phyloP scores from a whole-genome alignment of 1,139 yeast species.

The Spathaspora sp. region DNA sequence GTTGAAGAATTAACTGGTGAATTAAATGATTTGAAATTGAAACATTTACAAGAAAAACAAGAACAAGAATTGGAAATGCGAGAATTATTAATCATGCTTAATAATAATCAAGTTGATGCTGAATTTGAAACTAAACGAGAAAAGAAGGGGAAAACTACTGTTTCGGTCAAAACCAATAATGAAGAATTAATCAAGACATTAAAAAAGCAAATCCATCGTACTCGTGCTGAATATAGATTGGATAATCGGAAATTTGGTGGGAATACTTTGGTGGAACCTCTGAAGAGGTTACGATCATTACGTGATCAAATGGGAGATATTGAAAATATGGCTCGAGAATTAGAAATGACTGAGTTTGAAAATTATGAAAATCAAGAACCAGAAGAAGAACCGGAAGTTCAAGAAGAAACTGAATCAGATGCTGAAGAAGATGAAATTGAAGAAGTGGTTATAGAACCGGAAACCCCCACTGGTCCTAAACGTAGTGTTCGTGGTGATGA shows the following conservation, averaged over 20 bases:
- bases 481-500: constrained; percentile 44
- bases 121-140: constrained; percentile 29
- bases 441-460: constrained; percentile 13
- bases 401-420: constrained; percentile 18
- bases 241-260: constrained; percentile 55
- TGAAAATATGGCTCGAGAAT: constrained; percentile 79
- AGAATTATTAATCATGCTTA: constrained; percentile 72
- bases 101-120: constrained; percentile 26
- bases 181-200: constrained; percentile 49
- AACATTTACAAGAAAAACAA: constrained; percentile 74
- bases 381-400: constrained; percentile 15
- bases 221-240: constrained; percentile 59
- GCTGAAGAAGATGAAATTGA: constrained; percentile 17
- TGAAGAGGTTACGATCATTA: constrained; percentile 68
- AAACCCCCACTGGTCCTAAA: constrained; percentile 24
- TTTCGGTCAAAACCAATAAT: constrained; percentile 39
- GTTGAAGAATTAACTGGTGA: constrained; percentile 66
- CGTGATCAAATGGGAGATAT: constrained; percentile 85
- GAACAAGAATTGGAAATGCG: constrained; percentile 87
- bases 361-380: constrained; percentile 20
- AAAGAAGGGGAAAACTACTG: constrained; percentile 29
- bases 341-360: constrained; percentile 82
- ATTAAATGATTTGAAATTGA: constrained; percentile 67
- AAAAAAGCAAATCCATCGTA: constrained; percentile 60
- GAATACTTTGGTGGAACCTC: constrained; percentile 67